Percentiles rank a stretch among this genome's conserved stretches.
These are phyloP conservation scores for Penicillium odoratum DNA, from an alignment of 495 filamentous ascomycete species.

Conservation along the genomic window DNA sequence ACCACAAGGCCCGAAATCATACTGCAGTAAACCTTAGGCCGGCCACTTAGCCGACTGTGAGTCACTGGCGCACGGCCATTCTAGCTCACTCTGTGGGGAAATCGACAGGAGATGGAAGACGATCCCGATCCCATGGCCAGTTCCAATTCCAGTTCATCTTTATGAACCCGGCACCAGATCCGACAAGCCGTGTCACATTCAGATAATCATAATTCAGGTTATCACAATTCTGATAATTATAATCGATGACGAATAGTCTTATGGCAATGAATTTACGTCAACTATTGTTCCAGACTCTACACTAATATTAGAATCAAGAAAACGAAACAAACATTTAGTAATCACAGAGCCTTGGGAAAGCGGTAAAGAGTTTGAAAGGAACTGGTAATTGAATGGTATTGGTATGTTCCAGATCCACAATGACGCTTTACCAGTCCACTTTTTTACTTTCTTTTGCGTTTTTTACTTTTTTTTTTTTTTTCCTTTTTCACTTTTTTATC, in stretches of 20 bases:
- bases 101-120: constrained; percentile 13
- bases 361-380: not conserved
- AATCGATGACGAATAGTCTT: not conserved
- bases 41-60: constrained; percentile 24
- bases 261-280: not conserved
- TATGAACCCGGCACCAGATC: constrained; percentile 7
- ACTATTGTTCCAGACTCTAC: not conserved
- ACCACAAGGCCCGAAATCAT: constrained; percentile 3
- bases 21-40: not conserved
- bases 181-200: not conserved
- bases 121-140: constrained; percentile 11
- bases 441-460: not conserved
- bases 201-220: too few relatives aligned
- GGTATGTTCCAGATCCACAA: constrained; percentile 5
- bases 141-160: constrained; percentile 11
- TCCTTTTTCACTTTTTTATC: constrained; percentile 11
- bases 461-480: constrained; percentile 8
- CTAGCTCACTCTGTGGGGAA: constrained; percentile 25
- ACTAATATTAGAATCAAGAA: not conserved
- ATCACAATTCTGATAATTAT: too few relatives aligned
- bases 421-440: constrained; percentile 15
- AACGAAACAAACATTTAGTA: too few relatives aligned
- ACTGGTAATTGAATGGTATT: not conserved
- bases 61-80: constrained; percentile 26
- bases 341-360: not conserved